Base-by-base conservation (phyloP, 2,329 filamentous ascomycete genomes). In the Mollisia scopiformis region DNA sequence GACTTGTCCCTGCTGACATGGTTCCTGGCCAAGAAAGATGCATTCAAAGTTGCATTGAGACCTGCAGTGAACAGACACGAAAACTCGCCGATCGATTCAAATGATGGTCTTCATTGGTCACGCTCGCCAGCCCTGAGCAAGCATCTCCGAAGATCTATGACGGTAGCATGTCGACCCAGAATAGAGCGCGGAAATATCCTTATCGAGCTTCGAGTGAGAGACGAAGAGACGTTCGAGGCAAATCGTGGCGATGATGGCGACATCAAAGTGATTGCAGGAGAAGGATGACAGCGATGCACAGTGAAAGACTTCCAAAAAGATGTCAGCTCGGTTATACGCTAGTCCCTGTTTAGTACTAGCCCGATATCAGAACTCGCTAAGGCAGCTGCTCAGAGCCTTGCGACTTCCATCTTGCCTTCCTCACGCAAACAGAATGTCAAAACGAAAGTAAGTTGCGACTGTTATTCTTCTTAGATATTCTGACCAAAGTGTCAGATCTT, bases 341-440 rank as follows among this genome's bases (percentile, higher is more conserved):
- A 25, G 21, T 3, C 3, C 43, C 25, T 3, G 16, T 27, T 27
- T 4, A 5, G 43, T 10, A 25, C 43, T 47, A 47, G 43, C 43
- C n/a, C 43, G 16, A 19, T 13, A 16, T 28, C 25, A 13, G 3
- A 1, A 13, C 14, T 43, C 23, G 27, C 3, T 30, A 30, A 13
- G 10, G 52, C 37, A 31, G 19, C 31, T n/a, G 49, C 33, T 10
- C 30, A 3, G 30, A 31, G 46, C 35, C 37, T 41, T 27, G 13
- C 19, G 19, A 25, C 25, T 47, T 30, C 19, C 31, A 16, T 51
- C 30, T 51, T 3, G 27, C 27, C 46, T 41, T 33, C 37, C 37
- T 35, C 21, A n/a, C 27, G n/a, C 49, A 58, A 58, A 46, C 50
- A 37, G 28, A 30, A 59, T 59, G 54, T 59, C 51, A 28, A 59